Base-by-base conservation (phyloP, 2,329 filamentous ascomycete species). In the Xylaria arbuscula region DNA sequence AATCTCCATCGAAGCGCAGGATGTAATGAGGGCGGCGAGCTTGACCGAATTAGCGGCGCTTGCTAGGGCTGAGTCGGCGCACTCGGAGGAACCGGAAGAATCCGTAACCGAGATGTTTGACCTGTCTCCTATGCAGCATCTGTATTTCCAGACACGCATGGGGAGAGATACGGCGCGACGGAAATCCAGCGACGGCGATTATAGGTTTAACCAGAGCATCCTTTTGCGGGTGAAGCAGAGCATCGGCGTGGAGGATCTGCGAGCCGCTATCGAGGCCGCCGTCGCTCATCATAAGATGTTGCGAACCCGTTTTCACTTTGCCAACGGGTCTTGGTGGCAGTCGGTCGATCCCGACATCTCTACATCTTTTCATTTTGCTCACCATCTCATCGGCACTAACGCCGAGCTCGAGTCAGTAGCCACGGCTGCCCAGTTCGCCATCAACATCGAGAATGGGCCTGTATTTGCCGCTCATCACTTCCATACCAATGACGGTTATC, bases 221-320 rank as follows among this genome's bases (percentile, higher is more conserved):
- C 74, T 87, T 2, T 76, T 88, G 4, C 80, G 80, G 13, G 74
- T 87, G 40, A 84, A 80, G 59, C 81, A 79, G 63, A 77, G 76
- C 36, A 80, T 80, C 13, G 78, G 78, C 1, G 70, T 83, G 0
- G 80, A 83, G 11, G 83, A 86, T 59, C 76, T 87, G 15, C 81
- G 82, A 19, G 82, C 82, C 4, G 85, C 85, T 1, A 72, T 87
- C 22, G 82, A 84, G 66, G 82, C 84, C 1, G 73, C 87, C 3
- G 83, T 86, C 1, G 80, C 79, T 2, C 83, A 85, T 34, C 85
- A 87, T 67, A 77, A 83, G 17, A 87, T 87, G 85, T 80, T 87
- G 5, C 77, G 85, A 47, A 82, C 82, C 1, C 80, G 85, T 0
- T 87, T 86, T 64, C 74, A 76, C 34, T 74, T 77, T 0, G 78